These are phyloP conservation scores for Pichia sporocuriosa DNA, from an alignment of 805 yeast species.

Conservation along the genomic window DNA sequence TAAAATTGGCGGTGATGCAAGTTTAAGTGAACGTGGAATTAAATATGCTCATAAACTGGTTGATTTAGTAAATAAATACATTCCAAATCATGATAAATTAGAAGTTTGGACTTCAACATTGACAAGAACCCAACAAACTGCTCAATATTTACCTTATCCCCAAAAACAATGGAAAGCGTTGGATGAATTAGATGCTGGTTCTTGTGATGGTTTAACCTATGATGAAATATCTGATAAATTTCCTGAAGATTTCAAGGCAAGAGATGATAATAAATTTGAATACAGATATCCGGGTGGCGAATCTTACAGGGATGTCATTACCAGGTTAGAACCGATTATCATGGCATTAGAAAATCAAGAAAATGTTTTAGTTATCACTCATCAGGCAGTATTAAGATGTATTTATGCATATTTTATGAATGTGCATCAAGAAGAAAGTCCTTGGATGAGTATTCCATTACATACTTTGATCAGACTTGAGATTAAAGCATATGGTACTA, in stretches of 20 bases:
- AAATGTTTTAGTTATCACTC: slow-evolving; percentile 90
- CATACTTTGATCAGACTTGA: slow-evolving; percentile 92
- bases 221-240: slow-evolving; percentile 79
- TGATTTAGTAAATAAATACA: slow-evolving; percentile 57
- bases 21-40: slow-evolving; percentile 76
- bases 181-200: slow-evolving; percentile 96
- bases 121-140: slow-evolving; percentile 87
- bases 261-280: slow-evolving; percentile 94
- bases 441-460: slow-evolving; percentile 98
- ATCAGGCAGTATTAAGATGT: slow-evolving; percentile 95
- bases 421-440: slow-evolving; percentile 93
- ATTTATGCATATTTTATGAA: slow-evolving; percentile 98
- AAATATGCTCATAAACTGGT: slow-evolving; percentile 80
- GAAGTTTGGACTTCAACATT: slow-evolving; percentile 96
- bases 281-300: slow-evolving; percentile 97
- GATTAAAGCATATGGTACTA: slow-evolving; percentile 89
- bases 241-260: slow-evolving; percentile 92
- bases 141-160: slow-evolving; percentile 70
- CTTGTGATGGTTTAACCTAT: slow-evolving; percentile 94
- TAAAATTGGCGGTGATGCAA: slow-evolving; percentile 92
- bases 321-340: slow-evolving; percentile 91
- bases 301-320: slow-evolving; percentile 90
- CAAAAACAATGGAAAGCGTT: slow-evolving; percentile 93
- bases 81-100: slow-evolving; percentile 55
- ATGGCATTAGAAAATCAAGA: slow-evolving; percentile 98